These are phyloP conservation scores for Lenzites betulinus DNA, from an alignment of 768 basidiomycete species.

Conservation along the genomic window DNA sequence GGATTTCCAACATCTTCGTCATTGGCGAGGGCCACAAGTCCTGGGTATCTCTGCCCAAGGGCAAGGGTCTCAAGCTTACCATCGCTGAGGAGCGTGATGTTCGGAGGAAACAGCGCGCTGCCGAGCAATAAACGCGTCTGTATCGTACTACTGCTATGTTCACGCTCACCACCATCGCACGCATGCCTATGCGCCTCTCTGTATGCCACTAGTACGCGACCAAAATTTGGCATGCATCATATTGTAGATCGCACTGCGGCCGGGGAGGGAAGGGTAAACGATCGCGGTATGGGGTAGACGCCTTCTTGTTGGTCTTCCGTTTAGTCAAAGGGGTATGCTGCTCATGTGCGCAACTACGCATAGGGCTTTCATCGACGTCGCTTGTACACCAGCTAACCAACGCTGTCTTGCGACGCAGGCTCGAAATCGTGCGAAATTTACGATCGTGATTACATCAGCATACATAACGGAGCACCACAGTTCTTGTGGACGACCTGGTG, in stretches of 20 bases:
- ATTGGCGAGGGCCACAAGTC: constrained; percentile 95
- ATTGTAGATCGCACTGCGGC: background rate
- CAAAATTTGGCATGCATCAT: constrained; percentile 31
- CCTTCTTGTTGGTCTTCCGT: too few species aligned
- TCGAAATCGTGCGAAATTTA: too few species aligned
- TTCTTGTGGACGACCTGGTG: background rate
- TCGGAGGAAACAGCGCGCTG: constrained; percentile 72
- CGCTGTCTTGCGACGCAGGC: too few species aligned
- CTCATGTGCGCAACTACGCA: too few species aligned
- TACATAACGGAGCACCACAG: too few species aligned
- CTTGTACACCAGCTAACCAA: too few species aligned
- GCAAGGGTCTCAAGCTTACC: constrained; percentile 96
- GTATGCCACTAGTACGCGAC: constrained; percentile 34
- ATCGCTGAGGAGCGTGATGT: constrained; percentile 96
- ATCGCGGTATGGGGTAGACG: too few species aligned
- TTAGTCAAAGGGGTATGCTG: too few species aligned
- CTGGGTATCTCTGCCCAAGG: constrained; percentile 95
- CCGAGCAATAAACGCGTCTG: constrained; percentile 56
- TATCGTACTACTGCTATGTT: constrained; percentile 23
- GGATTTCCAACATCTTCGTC: constrained; percentile 97
- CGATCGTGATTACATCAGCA: too few species aligned
- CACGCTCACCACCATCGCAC: constrained; percentile 21
- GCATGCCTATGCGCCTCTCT: constrained; percentile 32
- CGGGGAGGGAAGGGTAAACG: background rate
- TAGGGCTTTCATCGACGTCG: too few species aligned